These are phyloP conservation scores for Vitellaria paradoxa DNA, from an alignment of 179 eudicot genomes.

Conservation along the genomic window DNA sequence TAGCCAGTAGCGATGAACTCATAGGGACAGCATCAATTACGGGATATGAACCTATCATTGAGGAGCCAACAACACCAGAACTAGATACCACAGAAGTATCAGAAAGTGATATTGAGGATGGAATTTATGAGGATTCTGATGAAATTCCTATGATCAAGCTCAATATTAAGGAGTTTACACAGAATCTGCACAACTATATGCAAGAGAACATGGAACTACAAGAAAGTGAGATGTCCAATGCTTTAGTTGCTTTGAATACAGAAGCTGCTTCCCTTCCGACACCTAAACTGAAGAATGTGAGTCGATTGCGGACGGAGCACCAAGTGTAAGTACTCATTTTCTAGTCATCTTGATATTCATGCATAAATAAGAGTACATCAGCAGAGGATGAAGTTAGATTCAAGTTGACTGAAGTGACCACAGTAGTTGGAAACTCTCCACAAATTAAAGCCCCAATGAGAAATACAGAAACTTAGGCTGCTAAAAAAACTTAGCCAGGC, in stretches of 20 bases:
- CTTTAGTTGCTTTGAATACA: conserved; percentile 50
- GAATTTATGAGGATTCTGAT: conserved; percentile 50
- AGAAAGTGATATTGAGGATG: conserved; percentile 58
- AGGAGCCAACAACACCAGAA: conserved; percentile 60
- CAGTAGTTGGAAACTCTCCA: neutral
- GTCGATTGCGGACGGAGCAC: conserved; percentile 66
- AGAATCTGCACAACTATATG: conserved; percentile 42
- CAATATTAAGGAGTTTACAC: conserved; percentile 40
- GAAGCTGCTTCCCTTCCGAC: conserved; percentile 49
- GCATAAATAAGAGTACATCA: neutral
- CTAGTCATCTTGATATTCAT: neutral
- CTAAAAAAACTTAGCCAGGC: neutral
- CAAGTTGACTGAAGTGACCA: neutral
- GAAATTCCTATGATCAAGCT: conserved; percentile 64
- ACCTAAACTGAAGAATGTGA: conserved; percentile 53
- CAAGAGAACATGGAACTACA: conserved; percentile 37
- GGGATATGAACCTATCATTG: conserved; percentile 45
- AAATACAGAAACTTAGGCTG: neutral
- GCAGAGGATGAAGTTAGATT: neutral
- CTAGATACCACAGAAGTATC: conserved; percentile 26
- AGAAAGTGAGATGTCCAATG: conserved; percentile 55
- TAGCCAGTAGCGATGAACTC: conserved; percentile 18
- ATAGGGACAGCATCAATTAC: conserved; percentile 10
- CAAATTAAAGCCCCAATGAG: neutral
- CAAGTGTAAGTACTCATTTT: conserved; percentile 50